Percentiles rank a stretch among this genome's conserved stretches.
Evolutionary conservation across 2,329 filamentous ascomycete species (phyloP).

Genomic region (Periconia macrospinosa): DNA sequence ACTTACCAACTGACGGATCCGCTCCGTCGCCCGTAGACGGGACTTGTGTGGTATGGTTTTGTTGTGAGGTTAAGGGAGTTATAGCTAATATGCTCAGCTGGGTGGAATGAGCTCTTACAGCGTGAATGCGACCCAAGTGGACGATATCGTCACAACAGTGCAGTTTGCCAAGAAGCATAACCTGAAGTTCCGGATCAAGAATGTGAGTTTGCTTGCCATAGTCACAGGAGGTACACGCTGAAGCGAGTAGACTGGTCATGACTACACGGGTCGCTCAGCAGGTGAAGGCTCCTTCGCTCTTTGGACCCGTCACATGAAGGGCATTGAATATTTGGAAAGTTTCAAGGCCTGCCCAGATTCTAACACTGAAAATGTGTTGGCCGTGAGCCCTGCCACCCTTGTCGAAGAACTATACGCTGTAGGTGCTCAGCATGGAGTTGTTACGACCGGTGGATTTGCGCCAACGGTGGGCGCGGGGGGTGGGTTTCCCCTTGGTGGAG

Average conservation of each 20-base stretch:
- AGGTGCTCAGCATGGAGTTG: slow-evolving; percentile 15
- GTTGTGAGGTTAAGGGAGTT: slow-evolving; percentile 9
- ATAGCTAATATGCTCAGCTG: slow-evolving; percentile 9
- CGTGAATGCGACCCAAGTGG: slow-evolving; percentile 3
- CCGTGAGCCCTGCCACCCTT: slow-evolving; percentile 27
- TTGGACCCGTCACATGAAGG: slow-evolving; percentile 36
- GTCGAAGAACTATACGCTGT: slow-evolving; percentile 15
- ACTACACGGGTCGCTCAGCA: slow-evolving; percentile 24
- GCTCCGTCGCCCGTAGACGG: slow-evolving; percentile 46
- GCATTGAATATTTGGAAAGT: slow-evolving; percentile 16
- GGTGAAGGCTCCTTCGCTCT: slow-evolving; percentile 27
- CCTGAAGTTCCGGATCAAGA: slow-evolving; percentile 22
- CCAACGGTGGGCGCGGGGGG: slow-evolving; percentile 50
- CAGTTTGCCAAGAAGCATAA: slow-evolving; percentile 15
- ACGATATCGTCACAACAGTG: slow-evolving; percentile 2
- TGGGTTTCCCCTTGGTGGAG: slow-evolving; percentile 46
- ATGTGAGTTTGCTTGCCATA: not conserved
- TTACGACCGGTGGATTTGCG: slow-evolving; percentile 6
- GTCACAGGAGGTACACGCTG: no score
- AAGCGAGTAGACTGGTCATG: slow-evolving; percentile 15
- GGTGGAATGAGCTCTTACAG: slow-evolving; percentile 6
- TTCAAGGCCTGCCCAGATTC: not conserved
- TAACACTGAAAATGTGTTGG: slow-evolving; percentile 26
- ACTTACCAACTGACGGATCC: slow-evolving; percentile 13
- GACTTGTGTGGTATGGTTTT: slow-evolving; percentile 12